These are phyloP conservation scores for Aspergillus uvarum DNA, from an alignment of 2,329 filamentous ascomycete genomes.

Conservation along the genomic window DNA sequence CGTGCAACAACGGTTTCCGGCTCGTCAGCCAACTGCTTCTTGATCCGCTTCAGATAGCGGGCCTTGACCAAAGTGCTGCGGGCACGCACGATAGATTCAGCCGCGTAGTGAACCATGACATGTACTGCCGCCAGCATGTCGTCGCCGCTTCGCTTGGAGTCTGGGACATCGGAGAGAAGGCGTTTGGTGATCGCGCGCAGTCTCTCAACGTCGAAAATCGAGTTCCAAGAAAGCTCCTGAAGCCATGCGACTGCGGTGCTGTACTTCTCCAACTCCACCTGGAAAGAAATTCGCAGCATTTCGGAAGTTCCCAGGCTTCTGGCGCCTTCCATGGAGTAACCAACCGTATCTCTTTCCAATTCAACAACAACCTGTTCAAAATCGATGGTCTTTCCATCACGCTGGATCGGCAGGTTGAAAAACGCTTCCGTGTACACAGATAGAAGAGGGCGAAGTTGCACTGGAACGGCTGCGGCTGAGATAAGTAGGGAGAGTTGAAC, in stretches of 20 bases:
- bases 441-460: constrained; percentile 80
- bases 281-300: constrained; percentile 76
- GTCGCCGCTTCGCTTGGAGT: constrained; percentile 79
- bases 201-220: constrained; percentile 76
- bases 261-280: constrained; percentile 88
- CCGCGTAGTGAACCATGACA: constrained; percentile 76
- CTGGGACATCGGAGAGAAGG: constrained; percentile 85
- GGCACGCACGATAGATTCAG: constrained; percentile 72
- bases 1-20: constrained; percentile 72
- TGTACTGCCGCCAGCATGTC: constrained; percentile 63
- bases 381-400: constrained; percentile 71
- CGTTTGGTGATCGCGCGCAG: constrained; percentile 68
- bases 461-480: constrained; percentile 72
- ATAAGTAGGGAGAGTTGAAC: constrained; percentile 80
- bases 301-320: constrained; percentile 73
- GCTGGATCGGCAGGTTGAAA: constrained; percentile 84
- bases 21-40: constrained; percentile 74
- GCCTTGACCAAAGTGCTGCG: constrained; percentile 82
- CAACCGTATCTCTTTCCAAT: constrained; percentile 86
- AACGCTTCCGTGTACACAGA: constrained; percentile 86
- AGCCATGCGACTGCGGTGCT: constrained; percentile 78
- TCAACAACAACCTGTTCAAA: constrained; percentile 93
- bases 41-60: constrained; percentile 80
- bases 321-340: constrained; percentile 71
- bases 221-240: constrained; percentile 80